Base-by-base conservation (phyloP, 225 moss, liverwort and hornwort species). In the Sphagnum contortum region DNA sequence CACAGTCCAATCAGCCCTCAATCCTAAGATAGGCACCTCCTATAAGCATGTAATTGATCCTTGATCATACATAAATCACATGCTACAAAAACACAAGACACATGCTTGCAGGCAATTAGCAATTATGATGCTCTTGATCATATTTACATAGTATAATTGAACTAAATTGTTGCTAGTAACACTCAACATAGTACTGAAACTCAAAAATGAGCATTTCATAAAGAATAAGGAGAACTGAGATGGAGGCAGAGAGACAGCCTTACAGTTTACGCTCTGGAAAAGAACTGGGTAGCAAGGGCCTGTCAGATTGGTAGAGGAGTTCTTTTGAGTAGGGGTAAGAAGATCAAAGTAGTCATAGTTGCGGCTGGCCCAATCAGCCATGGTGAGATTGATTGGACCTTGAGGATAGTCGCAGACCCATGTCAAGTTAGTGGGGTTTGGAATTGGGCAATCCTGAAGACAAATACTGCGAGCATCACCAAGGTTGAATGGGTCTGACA, bases 331-430 rank as follows among this genome's bases (percentile, higher is more conserved):
- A 0, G 74, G 48, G 4, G 71, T 67, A 60, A 95, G 64, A 44
- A 73, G 59, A 49, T 77, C 71, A 50, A 77, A 95, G 48, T 95
- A 95, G 69, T 92, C 78, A 66, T 92, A 95, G 48, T 77, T 80
- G 13, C 85, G 75, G 70, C 66, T 73, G 5, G 75, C 75, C 95
- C 95, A 95, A 13, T 79, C 69, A 1, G 70, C 47, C 72, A 72
- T 87, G 0, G 78, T 73, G 9, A 95, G 64, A 3, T 71, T 83
- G 3, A 91, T 85, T 4, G 91, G 57, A 13, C 88, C 90, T 68
- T 95, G 89, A 0, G 95, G 95, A 51, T 95, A 95, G 50, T 95
- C 95, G 55, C 95, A 95, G 0, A 95, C 88, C 95, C 95, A 95
- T 1, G 84, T 76, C 47, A 95, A 68, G 64, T 71, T 71, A n/a